phyloP scores from a whole-genome alignment of 148 eudicot genomes.

The Fagopyrum esculentum region DNA sequence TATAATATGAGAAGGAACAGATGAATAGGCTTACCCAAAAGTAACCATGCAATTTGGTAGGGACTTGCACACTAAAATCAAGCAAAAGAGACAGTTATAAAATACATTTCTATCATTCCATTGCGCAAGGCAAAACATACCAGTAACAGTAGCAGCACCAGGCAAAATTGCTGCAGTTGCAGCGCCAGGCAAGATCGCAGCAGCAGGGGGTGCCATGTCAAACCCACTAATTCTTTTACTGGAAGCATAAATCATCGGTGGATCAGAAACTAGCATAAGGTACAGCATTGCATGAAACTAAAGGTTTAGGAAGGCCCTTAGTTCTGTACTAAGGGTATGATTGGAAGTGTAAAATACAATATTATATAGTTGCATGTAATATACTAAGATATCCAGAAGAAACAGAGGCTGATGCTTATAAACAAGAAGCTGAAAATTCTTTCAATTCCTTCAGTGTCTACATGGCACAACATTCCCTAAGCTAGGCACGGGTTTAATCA shows the following conservation, averaged over 20 bases:
- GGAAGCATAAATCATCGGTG: conserved; percentile 22
- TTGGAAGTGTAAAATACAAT: too few relatives aligned
- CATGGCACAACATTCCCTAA: neutral
- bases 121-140: conserved; percentile 33
- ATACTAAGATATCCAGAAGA: too few relatives aligned
- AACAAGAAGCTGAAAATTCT: neutral
- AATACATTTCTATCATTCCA: conserved; percentile 18
- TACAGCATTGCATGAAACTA: neutral
- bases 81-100: conserved; percentile 51
- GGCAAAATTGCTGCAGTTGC: conserved; percentile 16
- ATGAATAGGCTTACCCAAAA: conserved; percentile 81
- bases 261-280: neutral
- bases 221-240: conserved; percentile 96
- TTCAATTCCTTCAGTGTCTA: neutral
- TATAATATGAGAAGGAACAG: conserved; percentile 32
- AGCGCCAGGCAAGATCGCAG: conserved; percentile 64
- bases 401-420: neutral
- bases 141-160: conserved; percentile 28
- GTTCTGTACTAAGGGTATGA: neutral
- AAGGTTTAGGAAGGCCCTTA: neutral
- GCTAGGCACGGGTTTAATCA: too few relatives aligned
- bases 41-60: conserved; percentile 68
- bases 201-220: conserved; percentile 95
- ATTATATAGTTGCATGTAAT: neutral
- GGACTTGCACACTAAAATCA: conserved; percentile 78